Conservation (phyloP, 306 rosid species). For the Amphicarpaea edgeworthii region DNA sequence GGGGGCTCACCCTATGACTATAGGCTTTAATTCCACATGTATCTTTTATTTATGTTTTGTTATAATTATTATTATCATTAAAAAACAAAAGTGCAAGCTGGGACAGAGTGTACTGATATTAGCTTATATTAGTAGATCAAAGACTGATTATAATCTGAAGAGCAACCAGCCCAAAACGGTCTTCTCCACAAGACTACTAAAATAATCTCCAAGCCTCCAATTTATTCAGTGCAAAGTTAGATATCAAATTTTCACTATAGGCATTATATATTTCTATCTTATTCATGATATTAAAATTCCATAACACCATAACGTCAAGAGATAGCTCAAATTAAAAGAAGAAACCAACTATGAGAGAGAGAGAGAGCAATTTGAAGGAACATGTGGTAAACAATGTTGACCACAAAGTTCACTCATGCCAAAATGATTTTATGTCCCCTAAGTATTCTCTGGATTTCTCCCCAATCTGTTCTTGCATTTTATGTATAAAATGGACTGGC, state of each 20-base stretch:
- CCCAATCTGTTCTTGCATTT: conserved; percentile 16
- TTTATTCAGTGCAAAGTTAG: conserved; percentile 14
- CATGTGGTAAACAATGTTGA: conserved; percentile 12
- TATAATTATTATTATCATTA: background rate
- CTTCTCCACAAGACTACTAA: background rate
- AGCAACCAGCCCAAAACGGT: background rate
- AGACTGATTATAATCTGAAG: conserved; percentile 5
- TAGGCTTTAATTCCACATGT: background rate
- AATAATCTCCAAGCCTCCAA: conserved; percentile 25
- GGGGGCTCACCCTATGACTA: conserved; percentile 5
- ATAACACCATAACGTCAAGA: background rate
- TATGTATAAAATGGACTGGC: conserved; percentile 8
- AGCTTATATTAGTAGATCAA: conserved; percentile 1
- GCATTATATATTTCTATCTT: conserved; percentile 19
- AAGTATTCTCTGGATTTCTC: conserved; percentile 27
- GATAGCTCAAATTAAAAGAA: conserved; percentile 22
- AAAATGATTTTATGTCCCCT: conserved; percentile 8
- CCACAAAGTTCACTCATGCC: conserved; percentile 1
- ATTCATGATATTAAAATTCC: background rate
- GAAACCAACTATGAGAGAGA: background rate
- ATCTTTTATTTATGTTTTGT: conserved; percentile 5
- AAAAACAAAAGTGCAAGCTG: background rate
- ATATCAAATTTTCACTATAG: conserved; percentile 5
- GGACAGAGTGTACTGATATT: background rate
- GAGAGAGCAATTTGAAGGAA: background rate